Conservation (phyloP, 768 basidiomycete species). For the Terana coerulea region DNA sequence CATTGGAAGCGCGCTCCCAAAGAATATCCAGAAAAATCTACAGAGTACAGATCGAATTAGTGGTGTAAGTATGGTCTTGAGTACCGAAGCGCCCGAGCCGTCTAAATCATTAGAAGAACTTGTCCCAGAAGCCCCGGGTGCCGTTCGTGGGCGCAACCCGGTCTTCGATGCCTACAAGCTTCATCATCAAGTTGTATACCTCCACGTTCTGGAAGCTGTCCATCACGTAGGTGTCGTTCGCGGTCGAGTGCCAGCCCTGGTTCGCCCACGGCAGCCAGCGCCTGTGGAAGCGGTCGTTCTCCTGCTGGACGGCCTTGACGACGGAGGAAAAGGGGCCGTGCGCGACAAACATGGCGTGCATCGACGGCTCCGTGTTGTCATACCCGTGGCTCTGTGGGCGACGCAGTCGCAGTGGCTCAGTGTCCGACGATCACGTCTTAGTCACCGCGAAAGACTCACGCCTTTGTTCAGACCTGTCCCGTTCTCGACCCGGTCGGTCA, state of each 20-base stretch:
- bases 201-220: slow-evolving; percentile 84
- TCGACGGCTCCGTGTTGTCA: slow-evolving; percentile 70
- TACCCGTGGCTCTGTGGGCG: slow-evolving; percentile 85
- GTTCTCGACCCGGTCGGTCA: slow-evolving; percentile 64
- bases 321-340: slow-evolving; percentile 83
- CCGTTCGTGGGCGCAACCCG: slow-evolving; percentile 68
- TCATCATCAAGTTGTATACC: slow-evolving; percentile 79
- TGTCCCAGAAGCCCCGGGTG: slow-evolving; percentile 80
- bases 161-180: slow-evolving; percentile 60
- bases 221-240: slow-evolving; percentile 67
- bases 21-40: no score
- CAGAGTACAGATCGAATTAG: no score
- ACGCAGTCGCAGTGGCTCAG: neutral
- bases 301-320: slow-evolving; percentile 54
- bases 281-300: slow-evolving; percentile 15
- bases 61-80: no score
- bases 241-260: slow-evolving; percentile 66
- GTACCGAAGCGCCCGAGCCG: no score
- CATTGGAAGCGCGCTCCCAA: no score
- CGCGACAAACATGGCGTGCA: slow-evolving; percentile 90
- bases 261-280: slow-evolving; percentile 28
- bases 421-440: neutral
- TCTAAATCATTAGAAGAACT: slow-evolving; percentile 49
- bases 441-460: slow-evolving; percentile 38
- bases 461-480: slow-evolving; percentile 68